Base-by-base conservation (phyloP, 164 flowering plant genomes). In the Dillenia suffruticosa region DNA sequence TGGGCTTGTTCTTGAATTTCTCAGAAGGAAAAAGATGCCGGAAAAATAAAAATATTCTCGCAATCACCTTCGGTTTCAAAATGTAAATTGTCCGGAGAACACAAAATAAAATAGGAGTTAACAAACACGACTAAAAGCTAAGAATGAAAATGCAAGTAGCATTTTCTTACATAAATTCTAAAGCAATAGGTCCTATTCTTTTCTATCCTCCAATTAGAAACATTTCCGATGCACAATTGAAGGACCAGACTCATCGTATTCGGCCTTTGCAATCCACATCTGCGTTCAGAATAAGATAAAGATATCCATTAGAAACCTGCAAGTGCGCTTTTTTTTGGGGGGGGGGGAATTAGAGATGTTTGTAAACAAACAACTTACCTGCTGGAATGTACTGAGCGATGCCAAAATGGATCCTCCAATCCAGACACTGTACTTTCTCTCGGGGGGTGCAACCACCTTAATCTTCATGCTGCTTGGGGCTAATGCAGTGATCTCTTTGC, bases 391-490 rank as follows among this genome's bases (percentile, higher is more conserved):
- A 44, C 80, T 68, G 49, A 73, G 67, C 15, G 75, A 69, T 24
- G 75, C 75, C 73, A 75, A 65, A 19, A 71, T 75, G 43, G 73
- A 72, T 14, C 79, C 76, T 10, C 79, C 79, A 15, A 76, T 76
- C 79, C 79, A 76, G 32, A 72, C 79, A 72, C 79, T 72, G 54
- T 72, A 76, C 64, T 76, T 72, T 56, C 79, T 76, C 60, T 76
- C 79, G 2, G 76, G 76, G 24, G 79, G 79, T 57, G 79, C 79
- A 48, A 76, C 79, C 52, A 69, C 72, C 63, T 69, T 69, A 54
- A 69, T 64, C 59, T 69, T 69, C 72, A 69, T 69, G 51, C 72
- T 76, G 67, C 76, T 72, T 0, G 79, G 79, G n/a, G 79, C 79
- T 9, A 76, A 57, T 12, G 76, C 76, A 12, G 71, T 59, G 44